A percentile compares a stretch with the other conserved stretches of the same genome.
Evolutionary conservation across 805 yeast genomes (phyloP).

Genomic region (Barnettozyma botsteinii): DNA sequence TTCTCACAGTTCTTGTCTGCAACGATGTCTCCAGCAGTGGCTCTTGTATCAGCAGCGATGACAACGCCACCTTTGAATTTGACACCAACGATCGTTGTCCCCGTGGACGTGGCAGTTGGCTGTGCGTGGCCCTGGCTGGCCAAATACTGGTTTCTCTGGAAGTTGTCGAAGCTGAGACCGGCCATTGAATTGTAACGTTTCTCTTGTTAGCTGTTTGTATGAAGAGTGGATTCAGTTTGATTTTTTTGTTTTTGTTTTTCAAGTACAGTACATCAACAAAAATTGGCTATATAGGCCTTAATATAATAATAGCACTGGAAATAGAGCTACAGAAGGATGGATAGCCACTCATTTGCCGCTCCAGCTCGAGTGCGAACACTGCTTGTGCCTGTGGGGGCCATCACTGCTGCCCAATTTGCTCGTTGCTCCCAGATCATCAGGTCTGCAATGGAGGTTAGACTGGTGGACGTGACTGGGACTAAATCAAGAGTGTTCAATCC

Average conservation of each 20-base stretch:
- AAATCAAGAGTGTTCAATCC: constrained; percentile 65
- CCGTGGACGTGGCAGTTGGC: constrained; percentile 94
- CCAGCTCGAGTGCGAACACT: constrained; percentile 65
- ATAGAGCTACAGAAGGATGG: no score
- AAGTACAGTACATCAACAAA: no score
- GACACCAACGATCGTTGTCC: constrained; percentile 98
- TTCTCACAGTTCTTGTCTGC: constrained; percentile 98
- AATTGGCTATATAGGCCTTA: no score
- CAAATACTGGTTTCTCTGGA: constrained; percentile 78
- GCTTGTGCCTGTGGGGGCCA: constrained; percentile 58
- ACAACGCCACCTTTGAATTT: constrained; percentile 91
- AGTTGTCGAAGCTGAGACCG: constrained; percentile 90
- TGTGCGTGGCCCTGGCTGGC: constrained; percentile 65
- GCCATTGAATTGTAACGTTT: constrained; percentile 45
- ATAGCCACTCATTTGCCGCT: constrained; percentile 44
- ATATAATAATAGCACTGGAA: neutral
- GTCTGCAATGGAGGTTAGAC: constrained; percentile 54
- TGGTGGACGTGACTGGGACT: constrained; percentile 71
- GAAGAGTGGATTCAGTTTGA: no score
- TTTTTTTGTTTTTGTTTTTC: neutral
- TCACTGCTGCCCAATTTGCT: constrained; percentile 34
- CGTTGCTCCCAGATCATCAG: constrained; percentile 39
- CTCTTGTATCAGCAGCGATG: constrained; percentile 98
- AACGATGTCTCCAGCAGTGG: constrained; percentile 92
- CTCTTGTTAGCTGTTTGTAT: neutral